Evolutionary conservation across 305 asterid species (phyloP), one percentile per base, ranked within the genome.

Genomic region (Withania somnifera): DNA sequence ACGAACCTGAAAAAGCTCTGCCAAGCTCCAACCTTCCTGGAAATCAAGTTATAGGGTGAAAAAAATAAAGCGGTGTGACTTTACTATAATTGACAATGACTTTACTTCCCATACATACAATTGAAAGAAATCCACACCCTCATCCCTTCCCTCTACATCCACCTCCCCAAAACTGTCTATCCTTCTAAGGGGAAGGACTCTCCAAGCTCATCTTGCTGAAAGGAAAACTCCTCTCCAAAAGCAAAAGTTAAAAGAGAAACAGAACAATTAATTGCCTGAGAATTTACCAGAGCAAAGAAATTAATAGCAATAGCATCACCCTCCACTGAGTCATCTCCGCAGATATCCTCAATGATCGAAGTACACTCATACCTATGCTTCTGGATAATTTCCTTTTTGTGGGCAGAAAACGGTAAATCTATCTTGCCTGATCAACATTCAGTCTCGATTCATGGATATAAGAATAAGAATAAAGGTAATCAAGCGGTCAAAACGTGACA

Each of bases 1-100:
- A 57, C 57, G 91, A 69, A 95, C 87, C 71, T 85, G 86, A 87
- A 94, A 95, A 82, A 95, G 93, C 89, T 95, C 99, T 0, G 99
- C 99, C 83, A 95, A 91, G 82, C 92, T 94, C 99, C 99, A 95
- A 84, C 99, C 99, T 90, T 95, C 99, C 99, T 95, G 89, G 69
- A 82, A 82, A 66, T 79, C 85, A 85, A 68, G 34, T 75, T 50
- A 75, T 50, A 50, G 63, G 82, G 38, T 10, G 17, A 6, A 14
- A 82, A 66, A 58, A 42, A 30, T 1, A 83, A 71, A 42, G 22
- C 42, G 1, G 15, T 60, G 77, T 50, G 63, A 61, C 53, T 77
- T 67, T 77, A 73, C 42, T 47, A 5, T 50, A 3, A 28, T 24
- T 22, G 78, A 45, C 78, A 22, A 45, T 71, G 78, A 71, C 22